Evolutionary conservation across 352 stramenopile species (phyloP).

Genomic region (Globisporangium okanoganense): DNA sequence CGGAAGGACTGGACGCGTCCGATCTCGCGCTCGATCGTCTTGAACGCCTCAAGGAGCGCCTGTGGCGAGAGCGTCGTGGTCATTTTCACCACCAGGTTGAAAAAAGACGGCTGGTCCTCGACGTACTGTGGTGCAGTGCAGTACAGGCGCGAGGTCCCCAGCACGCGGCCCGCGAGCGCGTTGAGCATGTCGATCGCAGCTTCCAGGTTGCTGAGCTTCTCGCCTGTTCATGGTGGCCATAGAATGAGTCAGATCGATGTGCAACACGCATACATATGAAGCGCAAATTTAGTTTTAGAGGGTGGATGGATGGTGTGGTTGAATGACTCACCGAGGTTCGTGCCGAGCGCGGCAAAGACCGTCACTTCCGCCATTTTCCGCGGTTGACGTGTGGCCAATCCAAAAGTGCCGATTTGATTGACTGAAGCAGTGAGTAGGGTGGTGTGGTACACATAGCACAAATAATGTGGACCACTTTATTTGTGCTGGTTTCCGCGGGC

Average conservation of each 20-base stretch:
- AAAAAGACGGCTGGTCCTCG: constrained; percentile 92
- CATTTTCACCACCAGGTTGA: constrained; percentile 92
- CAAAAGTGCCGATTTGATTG: no score
- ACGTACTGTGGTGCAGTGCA: constrained; percentile 94
- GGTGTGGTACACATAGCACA: no score
- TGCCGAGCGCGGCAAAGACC: constrained; percentile 60
- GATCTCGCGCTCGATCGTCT: constrained; percentile 87
- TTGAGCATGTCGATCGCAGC: constrained; percentile 49
- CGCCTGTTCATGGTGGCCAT: constrained; percentile 28
- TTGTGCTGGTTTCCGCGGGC: no score
- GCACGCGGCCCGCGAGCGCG: constrained; percentile 39
- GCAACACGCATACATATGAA: neutral
- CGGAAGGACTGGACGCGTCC: constrained; percentile 71
- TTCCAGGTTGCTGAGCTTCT: constrained; percentile 70
- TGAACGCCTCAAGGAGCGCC: constrained; percentile 83
- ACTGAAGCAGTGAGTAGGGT: no score
- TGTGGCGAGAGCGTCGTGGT: constrained; percentile 73
- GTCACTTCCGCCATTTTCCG: constrained; percentile 6
- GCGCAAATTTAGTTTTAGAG: neutral
- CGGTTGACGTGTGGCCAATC: neutral
- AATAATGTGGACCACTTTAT: no score
- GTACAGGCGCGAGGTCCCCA: constrained; percentile 90
- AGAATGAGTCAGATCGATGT: constrained; percentile 2
- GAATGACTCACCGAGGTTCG: constrained; percentile 54
- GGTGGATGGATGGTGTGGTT: neutral